Base-by-base conservation (phyloP, 1,284 basidiomycete genomes). In the Clitocybe nebularis region DNA sequence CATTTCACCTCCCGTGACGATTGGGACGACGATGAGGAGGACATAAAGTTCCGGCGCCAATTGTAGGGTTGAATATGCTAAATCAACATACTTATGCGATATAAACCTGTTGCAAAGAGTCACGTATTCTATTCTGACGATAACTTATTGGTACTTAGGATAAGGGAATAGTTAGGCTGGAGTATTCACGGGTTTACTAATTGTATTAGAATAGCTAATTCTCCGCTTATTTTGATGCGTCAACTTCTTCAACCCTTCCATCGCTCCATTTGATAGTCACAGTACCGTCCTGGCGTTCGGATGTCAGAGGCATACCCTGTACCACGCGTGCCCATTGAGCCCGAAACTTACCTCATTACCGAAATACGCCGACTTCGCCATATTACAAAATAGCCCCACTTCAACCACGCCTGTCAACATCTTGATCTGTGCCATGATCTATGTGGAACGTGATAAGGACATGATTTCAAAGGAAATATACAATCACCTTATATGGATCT, bases 331-430 rank as follows among this genome's bases (percentile, higher is more conserved):
- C 7, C 36, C 9, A 20, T 34, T 28, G 9, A 32, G 34, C 46
- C 24, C 19, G 36, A 9, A 14, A 60, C 72, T 48, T 45, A 89
- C 88, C 68, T 84, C 77, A 56, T 96, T 95, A 13, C 95, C 95
- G 69, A 98, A 99, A 74, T 98, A 99, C 7, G 94, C 94, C 0
- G 92, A 93, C 62, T 87, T 81, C n/a, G 89, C 92, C 77, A 98
- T 86, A 42, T 83, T 72, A 60, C 90, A 93, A 73, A 99, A 99
- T 16, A 99, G 67, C 0, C 96, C 96, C 23, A 98, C 96, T 64
- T 99, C 95, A 22, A 98, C 88, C 8, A 99, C 93, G 44, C 96
- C 95, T 1, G 95, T 98, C 41, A 96, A 72, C 75, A 94, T 79
- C 70, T 93, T 94, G 59, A 93, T 84, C 47, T 72, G 69, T 7